Base-by-base conservation (phyloP, 176 grass and related monocot genomes). In the Aechmea fasciata region DNA sequence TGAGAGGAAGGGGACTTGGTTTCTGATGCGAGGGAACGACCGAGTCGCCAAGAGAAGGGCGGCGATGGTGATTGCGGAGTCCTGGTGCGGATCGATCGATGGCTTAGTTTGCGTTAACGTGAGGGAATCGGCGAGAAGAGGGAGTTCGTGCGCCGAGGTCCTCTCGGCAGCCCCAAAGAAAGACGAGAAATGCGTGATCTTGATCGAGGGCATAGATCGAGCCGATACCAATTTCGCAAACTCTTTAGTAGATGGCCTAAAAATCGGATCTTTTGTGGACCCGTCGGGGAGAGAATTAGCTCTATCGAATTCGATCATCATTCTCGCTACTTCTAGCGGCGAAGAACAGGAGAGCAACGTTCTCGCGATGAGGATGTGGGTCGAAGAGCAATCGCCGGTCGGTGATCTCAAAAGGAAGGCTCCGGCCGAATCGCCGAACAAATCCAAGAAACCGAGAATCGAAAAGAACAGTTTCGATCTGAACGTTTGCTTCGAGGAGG, bases 11-110 rank as follows among this genome's bases (percentile, higher is more conserved):
- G 77, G 83, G 7, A 66, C 54, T 0, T 84, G 88, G 62, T 52
- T 91, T 13, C 75, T 87, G 57, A 65, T 96, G 19, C 80, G 84
- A 78, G 92, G 88, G 6, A 73, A 19, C 10, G 88, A 96, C 78
- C 69, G 51, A 52, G 65, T 76, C 19, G 72, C 88, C 2, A 79
- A 80, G 64, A 81, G 73, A 11, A 83, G 88, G 47, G 51, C 65
- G 14, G 75, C 73, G 2, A 18, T 53, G 7, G 75, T 89, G 23
- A 78, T 91, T 29, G 78, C 79, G 1, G 81, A 87, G 72, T 63
- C 69, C 24, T 73, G 49, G 28, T 81, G 85, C 7, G 77, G 85
- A 66, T 85, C 77, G 3, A 15, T 73, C 11, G 76, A 78, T 67
- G 70, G 63, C 52, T 20, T 87, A 25, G 3, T 84, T 15, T 50